Evolutionary conservation across 768 basidiomycete genomes (phyloP).

Genomic region (Leccinum disarticulatum): DNA sequence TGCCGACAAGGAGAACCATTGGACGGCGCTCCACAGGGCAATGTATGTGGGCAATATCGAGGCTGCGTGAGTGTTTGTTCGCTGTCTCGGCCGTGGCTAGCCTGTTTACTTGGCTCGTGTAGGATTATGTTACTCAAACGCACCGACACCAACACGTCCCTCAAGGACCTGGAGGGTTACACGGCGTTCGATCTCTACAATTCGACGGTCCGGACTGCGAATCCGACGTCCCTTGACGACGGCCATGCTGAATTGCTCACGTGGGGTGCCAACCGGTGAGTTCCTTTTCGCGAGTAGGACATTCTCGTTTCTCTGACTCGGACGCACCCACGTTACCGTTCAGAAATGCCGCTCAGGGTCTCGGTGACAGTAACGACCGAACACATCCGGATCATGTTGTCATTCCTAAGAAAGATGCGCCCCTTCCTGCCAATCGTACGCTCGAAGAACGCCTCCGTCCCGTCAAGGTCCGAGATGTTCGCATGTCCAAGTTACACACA

Average conservation of each 20-base stretch:
- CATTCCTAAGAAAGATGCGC: constrained; percentile 33
- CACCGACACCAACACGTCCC: constrained; percentile 63
- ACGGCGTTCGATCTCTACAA: constrained; percentile 94
- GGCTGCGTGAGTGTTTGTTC: constrained; percentile 50
- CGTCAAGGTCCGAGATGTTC: constrained; percentile 60
- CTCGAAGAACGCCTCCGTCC: constrained; percentile 57
- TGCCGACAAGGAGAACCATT: constrained; percentile 79
- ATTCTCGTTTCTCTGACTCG: background rate
- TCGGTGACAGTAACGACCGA: constrained; percentile 78
- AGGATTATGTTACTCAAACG: constrained; percentile 77
- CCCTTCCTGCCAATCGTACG: constrained; percentile 14
- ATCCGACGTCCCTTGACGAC: constrained; percentile 44
- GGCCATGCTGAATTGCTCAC: constrained; percentile 65
- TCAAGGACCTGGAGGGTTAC: constrained; percentile 87
- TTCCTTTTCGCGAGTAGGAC: background rate
- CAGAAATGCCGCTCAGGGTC: constrained; percentile 87
- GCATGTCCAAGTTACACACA: constrained; percentile 91
- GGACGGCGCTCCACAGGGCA: constrained; percentile 89
- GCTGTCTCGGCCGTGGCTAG: background rate
- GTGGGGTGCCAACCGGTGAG: constrained; percentile 82
- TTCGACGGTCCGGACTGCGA: constrained; percentile 76
- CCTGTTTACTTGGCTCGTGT: constrained; percentile 19
- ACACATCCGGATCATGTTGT: constrained; percentile 73
- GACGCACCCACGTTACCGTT: background rate
- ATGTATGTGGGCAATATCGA: constrained; percentile 78